Percentiles rank a stretch among this genome's conserved stretches.
phyloP scores from a whole-genome alignment of 192 early-diverging fungal genomes.

The Backusella australiensis region DNA sequence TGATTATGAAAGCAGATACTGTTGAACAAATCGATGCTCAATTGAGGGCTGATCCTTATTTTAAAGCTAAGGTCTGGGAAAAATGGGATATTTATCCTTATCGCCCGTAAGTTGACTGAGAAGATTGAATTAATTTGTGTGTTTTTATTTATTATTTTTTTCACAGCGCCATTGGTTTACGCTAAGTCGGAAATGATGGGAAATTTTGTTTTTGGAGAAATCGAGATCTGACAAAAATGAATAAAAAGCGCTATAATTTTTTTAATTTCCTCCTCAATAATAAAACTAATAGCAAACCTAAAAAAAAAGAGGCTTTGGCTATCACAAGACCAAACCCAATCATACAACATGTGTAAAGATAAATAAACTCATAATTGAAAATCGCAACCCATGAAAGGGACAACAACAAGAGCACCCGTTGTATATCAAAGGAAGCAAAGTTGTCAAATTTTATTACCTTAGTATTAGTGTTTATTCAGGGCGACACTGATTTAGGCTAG shows the following conservation, averaged over 20 bases:
- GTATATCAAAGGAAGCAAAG: background rate
- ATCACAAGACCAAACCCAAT: background rate
- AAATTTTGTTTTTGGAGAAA: background rate
- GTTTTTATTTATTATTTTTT: background rate
- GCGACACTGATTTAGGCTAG: background rate
- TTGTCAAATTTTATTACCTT: background rate
- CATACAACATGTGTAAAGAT: background rate
- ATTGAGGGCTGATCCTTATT: constrained; percentile 5
- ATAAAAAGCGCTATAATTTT: background rate
- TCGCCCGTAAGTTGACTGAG: background rate
- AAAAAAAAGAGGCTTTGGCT: constrained; percentile 1
- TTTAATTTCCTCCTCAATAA: background rate
- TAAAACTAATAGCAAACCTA: background rate
- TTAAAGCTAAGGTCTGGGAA: constrained; percentile 15
- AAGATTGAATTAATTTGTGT: background rate
- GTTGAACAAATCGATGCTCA: background rate
- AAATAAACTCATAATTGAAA: background rate
- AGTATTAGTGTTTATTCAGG: background rate
- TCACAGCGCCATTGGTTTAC: background rate
- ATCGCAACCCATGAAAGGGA: background rate
- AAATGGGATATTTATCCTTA: constrained; percentile 11
- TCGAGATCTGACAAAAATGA: background rate
- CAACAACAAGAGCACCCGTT: background rate
- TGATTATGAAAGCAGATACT: background rate
- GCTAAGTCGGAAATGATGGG: background rate